These are phyloP conservation scores for Paramecium octaurelia DNA, from an alignment of 73 alveolate species.

Conservation along the genomic window DNA sequence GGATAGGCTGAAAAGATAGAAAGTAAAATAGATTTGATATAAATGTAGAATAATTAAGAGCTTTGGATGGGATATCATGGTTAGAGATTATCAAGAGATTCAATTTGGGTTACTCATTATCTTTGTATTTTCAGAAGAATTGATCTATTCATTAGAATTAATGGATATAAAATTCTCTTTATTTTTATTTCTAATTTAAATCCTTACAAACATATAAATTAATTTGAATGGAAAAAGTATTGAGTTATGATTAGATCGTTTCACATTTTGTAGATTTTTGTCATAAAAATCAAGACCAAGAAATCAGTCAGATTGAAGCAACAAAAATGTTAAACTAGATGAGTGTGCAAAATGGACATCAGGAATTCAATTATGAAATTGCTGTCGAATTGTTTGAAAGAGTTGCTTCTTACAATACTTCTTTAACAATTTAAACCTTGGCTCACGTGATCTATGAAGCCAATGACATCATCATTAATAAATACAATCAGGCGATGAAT, in stretches of 20 bases:
- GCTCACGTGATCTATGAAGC: constrained; percentile 2
- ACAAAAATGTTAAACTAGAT: not conserved
- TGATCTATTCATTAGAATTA: not conserved
- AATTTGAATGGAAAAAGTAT: not conserved
- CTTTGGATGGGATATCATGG: not conserved
- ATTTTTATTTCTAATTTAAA: not conserved
- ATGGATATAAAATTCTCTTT: not conserved
- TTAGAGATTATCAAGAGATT: not conserved
- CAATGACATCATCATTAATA: not conserved
- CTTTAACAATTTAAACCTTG: not conserved
- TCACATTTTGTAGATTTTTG: not conserved
- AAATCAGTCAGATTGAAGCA: not conserved
- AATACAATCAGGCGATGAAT: not conserved
- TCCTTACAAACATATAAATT: not conserved
- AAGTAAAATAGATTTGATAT: not conserved
- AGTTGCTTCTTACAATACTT: not conserved
- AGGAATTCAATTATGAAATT: constrained; percentile 28
- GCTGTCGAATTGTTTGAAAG: constrained; percentile 47
- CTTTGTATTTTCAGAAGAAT: not conserved
- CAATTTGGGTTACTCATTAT: not conserved
- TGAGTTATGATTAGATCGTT: not conserved
- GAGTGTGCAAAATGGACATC: not conserved
- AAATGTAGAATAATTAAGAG: not conserved
- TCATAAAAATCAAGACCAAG: not conserved
- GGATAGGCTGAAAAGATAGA: not conserved